Base-by-base conservation (phyloP, 495 filamentous ascomycete genomes). In the Annulohypoxylon nitens region DNA sequence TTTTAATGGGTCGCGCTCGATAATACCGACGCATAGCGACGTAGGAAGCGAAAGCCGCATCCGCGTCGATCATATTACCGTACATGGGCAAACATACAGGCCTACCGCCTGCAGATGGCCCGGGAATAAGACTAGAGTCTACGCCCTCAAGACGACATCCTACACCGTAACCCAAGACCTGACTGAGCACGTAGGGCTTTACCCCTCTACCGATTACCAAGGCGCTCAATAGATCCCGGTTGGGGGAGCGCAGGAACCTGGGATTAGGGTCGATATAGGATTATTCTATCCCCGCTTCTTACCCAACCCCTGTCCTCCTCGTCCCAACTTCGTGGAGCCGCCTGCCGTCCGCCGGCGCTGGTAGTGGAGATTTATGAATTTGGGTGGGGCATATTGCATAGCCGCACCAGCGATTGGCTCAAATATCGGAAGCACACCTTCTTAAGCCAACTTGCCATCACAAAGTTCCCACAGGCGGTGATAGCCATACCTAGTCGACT, bases 1-100 rank as follows among this genome's bases (percentile, higher is more conserved):
- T 69, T 64, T 74, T 66, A 61, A 74, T 69, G 66, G 66, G 61
- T 61, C 66, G 55, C 39, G 25, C 16, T 62, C 12, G 12, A 55
- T 69, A 70, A 69, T 69, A 57, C 65, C 66, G 71, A 70, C 66
- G 66, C 55, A 69, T 65, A 50, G 65, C 71, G 66, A 74, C 25
- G 64, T 53, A 59, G 70, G 70, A 41, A 57, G 55, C 61, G 71
- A 69, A 70, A 33, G 50, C 43, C 71, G 66, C n/a, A 58, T 37
- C 55, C 61, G 55, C 55, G 71, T 53, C 47, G 71, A 74, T 69
- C 66, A 57, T 65, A 43, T 67, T 64, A 58, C 59, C 60, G 30
- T 20, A 54, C 51, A 41, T 37, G 48, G 70, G 3, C 30, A 30
- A 30, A 6, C 30, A 30, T 30, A 30, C 62, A 62, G 47, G 43